phyloP scores from a whole-genome alignment of 192 early-diverging fungal genomes.

The Haplosporangium gracile region DNA sequence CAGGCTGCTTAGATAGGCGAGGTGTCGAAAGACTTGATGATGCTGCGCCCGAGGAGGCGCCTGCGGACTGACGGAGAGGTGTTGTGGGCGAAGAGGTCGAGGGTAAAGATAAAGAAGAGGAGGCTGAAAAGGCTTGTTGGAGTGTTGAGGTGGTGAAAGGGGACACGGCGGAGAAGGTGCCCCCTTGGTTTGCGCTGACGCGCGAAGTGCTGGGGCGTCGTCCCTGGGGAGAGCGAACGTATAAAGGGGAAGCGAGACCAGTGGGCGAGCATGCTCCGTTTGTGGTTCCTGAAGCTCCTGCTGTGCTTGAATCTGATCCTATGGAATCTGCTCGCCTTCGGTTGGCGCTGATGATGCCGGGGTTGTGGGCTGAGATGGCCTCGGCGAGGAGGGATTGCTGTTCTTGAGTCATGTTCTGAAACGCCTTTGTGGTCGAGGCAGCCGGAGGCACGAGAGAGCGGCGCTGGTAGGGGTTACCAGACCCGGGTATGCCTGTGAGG shows the following conservation, averaged over 20 bases:
- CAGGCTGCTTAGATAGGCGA: slow-evolving; percentile 19
- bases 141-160: slow-evolving; percentile 19
- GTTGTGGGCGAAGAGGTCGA: slow-evolving; percentile 9
- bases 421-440: slow-evolving; percentile 16
- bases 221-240: slow-evolving; percentile 23
- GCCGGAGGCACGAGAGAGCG: slow-evolving; percentile 17
- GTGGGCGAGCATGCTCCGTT: slow-evolving; percentile 1
- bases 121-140: slow-evolving; percentile 17
- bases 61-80: slow-evolving; percentile 5
- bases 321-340: slow-evolving; percentile 35
- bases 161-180: slow-evolving; percentile 18
- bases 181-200: background rate
- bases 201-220: slow-evolving; percentile 29
- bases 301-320: slow-evolving; percentile 6
- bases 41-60: slow-evolving; percentile 4
- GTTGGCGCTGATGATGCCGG: slow-evolving; percentile 23
- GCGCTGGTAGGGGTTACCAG: slow-evolving; percentile 13
- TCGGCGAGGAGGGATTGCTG: slow-evolving; percentile 54
- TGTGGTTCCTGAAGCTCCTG: slow-evolving; percentile 1
- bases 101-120: slow-evolving; percentile 26
- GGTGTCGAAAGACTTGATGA: slow-evolving; percentile 10
- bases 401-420: slow-evolving; percentile 51
- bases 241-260: slow-evolving; percentile 24
- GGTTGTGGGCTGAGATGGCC: slow-evolving; percentile 49
- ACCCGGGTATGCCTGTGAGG: slow-evolving; percentile 33